Evolutionary conservation across 1,139 yeast species (phyloP), one percentile per base, ranked within the genome.

Genomic region (Pichia sp.): DNA sequence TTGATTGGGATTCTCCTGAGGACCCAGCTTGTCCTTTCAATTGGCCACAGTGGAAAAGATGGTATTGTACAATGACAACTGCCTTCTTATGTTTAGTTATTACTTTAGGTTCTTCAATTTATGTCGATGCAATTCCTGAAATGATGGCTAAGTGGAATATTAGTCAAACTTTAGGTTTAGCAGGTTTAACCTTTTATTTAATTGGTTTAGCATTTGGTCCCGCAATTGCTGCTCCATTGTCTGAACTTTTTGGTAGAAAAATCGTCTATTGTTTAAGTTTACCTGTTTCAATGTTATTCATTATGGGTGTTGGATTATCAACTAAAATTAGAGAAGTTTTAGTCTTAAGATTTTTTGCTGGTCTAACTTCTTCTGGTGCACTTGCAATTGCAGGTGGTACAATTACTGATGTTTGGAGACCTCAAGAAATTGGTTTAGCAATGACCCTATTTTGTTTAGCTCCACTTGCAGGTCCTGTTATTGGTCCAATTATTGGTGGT

Each of bases 341-440:
- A 37, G 81, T 86, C 2, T 64, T 85, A 40, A 69, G 96, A 51
- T 84, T 87, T 59, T 75, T 88, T 51, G 74, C 88, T 29, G 96
- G 96, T 4, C 68, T 82, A 25, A 70, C 83, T 44, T 85, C 93
- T 1, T 78, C 91, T 5, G 96, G 96, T 5, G 88, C 94, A 0
- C 69, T 88, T 57, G 80, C 94, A 4, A 78, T 85, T 51, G 95
- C 91, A 11, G 93, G 89, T 45, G 96, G 95, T 45, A 78, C 94
- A 4, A 74, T 87, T 47, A 72, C 82, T 45, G 96, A 88, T 62
- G 63, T 81, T 32, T 81, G 86, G 80, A 72, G 69, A 32, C 76
- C 78, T n/a, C 72, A 70, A 34, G 77, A 77, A 55, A 64, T 77
- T 56, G 82, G 85, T 14, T 54, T 79, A 15, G 89, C 91, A 16